These are phyloP conservation scores for Suillus ampliporus DNA, from an alignment of 768 basidiomycete genomes.

Conservation along the genomic window DNA sequence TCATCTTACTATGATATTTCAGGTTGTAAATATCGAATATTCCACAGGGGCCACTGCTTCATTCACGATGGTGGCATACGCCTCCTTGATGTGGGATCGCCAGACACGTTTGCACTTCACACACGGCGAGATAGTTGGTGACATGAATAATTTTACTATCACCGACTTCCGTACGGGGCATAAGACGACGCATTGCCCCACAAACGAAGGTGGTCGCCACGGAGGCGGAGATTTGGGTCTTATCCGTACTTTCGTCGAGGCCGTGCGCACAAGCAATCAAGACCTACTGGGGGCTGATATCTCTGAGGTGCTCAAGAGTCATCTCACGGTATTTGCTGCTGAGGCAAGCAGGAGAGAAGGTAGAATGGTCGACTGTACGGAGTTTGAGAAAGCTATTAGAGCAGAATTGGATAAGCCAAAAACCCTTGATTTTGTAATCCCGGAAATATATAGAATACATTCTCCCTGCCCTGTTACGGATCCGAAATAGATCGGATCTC, in stretches of 20 bases:
- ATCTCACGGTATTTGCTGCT: slow-evolving; percentile 87
- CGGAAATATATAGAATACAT: too few species aligned
- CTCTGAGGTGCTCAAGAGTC: slow-evolving; percentile 73
- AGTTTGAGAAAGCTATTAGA: slow-evolving; percentile 64
- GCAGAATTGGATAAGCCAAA: slow-evolving; percentile 34
- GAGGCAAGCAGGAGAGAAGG: slow-evolving; percentile 77
- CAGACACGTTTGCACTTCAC: too few species aligned
- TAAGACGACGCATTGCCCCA: slow-evolving; percentile 52
- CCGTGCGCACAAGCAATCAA: slow-evolving; percentile 70
- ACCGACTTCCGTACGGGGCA: slow-evolving; percentile 71
- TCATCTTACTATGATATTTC: too few species aligned
- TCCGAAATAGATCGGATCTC: too few species aligned
- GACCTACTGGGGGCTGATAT: slow-evolving; percentile 66
- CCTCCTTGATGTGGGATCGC: too few species aligned
- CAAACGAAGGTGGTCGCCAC: slow-evolving; percentile 70
- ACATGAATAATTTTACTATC: slow-evolving; percentile 80
- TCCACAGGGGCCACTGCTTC: too few species aligned
- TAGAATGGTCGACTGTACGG: slow-evolving; percentile 67
- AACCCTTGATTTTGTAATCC: too few species aligned
- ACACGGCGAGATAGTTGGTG: slow-evolving; percentile 82
- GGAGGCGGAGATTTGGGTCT: slow-evolving; percentile 51
- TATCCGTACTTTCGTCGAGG: slow-evolving; percentile 70
- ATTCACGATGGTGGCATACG: too few species aligned
- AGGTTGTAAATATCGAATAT: too few species aligned
- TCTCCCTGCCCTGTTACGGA: too few species aligned